These are phyloP conservation scores for Calonectria hongkongensis DNA, from an alignment of 2,329 filamentous ascomycete genomes.

Conservation along the genomic window DNA sequence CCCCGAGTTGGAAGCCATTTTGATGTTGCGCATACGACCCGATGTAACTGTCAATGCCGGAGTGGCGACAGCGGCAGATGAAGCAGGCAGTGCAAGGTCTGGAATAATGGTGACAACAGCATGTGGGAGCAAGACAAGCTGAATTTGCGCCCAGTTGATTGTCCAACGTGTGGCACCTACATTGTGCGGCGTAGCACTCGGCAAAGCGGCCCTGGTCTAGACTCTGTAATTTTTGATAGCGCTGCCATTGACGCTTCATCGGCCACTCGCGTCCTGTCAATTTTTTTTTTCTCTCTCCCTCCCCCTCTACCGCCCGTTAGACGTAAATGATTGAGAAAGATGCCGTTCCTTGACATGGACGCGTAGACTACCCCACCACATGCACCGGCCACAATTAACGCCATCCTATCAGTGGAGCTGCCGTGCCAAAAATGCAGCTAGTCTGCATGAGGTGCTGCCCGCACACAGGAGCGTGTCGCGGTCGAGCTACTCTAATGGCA, in stretches of 20 bases:
- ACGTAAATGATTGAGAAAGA: slow-evolving; percentile 20
- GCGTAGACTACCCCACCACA: slow-evolving; percentile 31
- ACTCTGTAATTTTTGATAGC: slow-evolving; percentile 24
- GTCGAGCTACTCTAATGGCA: neutral
- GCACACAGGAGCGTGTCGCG: neutral
- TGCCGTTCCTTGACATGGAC: slow-evolving; percentile 26
- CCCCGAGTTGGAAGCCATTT: slow-evolving; percentile 9
- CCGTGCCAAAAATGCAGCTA: slow-evolving; percentile 19
- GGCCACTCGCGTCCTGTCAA: slow-evolving; percentile 1
- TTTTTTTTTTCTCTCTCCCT: neutral
- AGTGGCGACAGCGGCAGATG: slow-evolving; percentile 23
- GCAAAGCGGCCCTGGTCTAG: slow-evolving; percentile 21
- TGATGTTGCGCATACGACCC: slow-evolving; percentile 4
- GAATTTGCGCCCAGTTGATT: slow-evolving; percentile 25
- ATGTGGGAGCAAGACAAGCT: slow-evolving; percentile 29
- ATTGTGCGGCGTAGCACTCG: slow-evolving; percentile 28
- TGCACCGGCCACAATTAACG: slow-evolving; percentile 16
- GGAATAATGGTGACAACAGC: neutral
- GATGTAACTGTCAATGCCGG: slow-evolving; percentile 18
- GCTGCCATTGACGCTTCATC: neutral
- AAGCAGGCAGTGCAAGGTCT: slow-evolving; percentile 35
- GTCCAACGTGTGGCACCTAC: slow-evolving; percentile 18
- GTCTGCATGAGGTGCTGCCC: neutral
- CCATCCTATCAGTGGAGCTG: slow-evolving; percentile 32
- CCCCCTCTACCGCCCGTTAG: neutral